Conservation (phyloP, 116 monocot species). For the Cymodocea nodosa region DNA sequence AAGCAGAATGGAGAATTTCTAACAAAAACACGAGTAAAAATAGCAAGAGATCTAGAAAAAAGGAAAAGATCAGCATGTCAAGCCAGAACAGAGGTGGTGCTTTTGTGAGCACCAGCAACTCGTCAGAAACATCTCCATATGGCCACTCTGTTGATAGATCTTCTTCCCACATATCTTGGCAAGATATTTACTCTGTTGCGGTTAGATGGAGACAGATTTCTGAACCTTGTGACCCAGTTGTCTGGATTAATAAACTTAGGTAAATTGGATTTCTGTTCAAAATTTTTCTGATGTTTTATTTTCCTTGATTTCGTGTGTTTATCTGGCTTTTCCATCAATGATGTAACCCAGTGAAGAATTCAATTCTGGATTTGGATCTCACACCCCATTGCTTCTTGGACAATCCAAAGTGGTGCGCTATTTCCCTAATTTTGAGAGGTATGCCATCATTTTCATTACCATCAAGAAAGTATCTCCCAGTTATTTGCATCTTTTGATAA, state of each 20-base stretch:
- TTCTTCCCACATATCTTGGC: slow-evolving; percentile 47
- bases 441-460: slow-evolving; percentile 2
- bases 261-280: slow-evolving; percentile 3
- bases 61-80: slow-evolving; percentile 32
- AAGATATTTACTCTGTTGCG: slow-evolving; percentile 64
- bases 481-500: neutral
- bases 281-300: neutral
- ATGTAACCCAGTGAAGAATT: slow-evolving; percentile 58
- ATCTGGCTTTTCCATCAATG: slow-evolving; percentile 1
- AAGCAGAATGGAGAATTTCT: slow-evolving; percentile 12
- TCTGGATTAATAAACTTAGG: slow-evolving; percentile 93
- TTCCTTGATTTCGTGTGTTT: neutral
- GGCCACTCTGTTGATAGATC: slow-evolving; percentile 37
- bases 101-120: slow-evolving; percentile 43
- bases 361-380: slow-evolving; percentile 91
- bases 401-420: slow-evolving; percentile 93
- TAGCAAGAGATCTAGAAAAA: slow-evolving; percentile 52
- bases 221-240: slow-evolving; percentile 95
- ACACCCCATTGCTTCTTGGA: slow-evolving; percentile 86
- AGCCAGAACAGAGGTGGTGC: slow-evolving; percentile 85
- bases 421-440: slow-evolving; percentile 75
- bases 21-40: slow-evolving; percentile 40
- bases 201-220: slow-evolving; percentile 97
- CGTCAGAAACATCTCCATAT: slow-evolving; percentile 33
- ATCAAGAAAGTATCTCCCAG: neutral